phyloP scores from a whole-genome alignment of 352 stramenopile species.

The Discostella stelligera region DNA sequence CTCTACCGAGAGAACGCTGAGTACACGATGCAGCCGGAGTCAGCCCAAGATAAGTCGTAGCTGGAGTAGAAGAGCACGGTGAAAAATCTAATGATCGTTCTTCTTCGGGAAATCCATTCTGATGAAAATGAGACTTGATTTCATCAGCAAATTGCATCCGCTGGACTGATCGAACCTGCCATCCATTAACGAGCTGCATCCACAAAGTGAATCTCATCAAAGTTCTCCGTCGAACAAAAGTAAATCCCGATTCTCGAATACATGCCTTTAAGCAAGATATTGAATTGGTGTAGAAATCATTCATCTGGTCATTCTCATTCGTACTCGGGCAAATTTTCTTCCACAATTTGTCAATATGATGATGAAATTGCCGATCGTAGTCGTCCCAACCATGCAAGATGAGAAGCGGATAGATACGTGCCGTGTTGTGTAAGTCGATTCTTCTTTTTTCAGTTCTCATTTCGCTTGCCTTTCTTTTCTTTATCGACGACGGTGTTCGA shows the following conservation, averaged over 20 bases:
- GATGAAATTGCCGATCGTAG: conserved; percentile 31
- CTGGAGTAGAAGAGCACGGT: conserved; percentile 2
- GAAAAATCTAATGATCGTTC: conserved; percentile 6
- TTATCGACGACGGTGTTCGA: conserved; percentile 2
- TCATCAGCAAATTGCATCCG: conserved; percentile 30
- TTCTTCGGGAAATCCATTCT: background rate
- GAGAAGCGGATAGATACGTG: conserved; percentile 21
- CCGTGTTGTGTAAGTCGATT: conserved; percentile 4
- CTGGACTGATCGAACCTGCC: conserved; percentile 39
- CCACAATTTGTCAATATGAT: conserved; percentile 40
- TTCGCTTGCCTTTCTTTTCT: conserved; percentile 23
- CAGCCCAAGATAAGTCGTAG: background rate
- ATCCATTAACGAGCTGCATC: conserved; percentile 34
- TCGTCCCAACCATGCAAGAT: conserved; percentile 42
- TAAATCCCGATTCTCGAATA: conserved; percentile 18
- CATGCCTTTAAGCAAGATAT: conserved; percentile 21
- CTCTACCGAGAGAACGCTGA: conserved; percentile 1
- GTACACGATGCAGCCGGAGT: conserved; percentile 8
- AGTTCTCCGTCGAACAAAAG: conserved; percentile 32
- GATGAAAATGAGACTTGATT: conserved; percentile 20
- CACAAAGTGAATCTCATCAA: conserved; percentile 47
- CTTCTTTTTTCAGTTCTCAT: conserved; percentile 7
- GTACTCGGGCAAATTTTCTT: conserved; percentile 22
- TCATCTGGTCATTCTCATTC: conserved; percentile 16
- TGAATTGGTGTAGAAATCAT: conserved; percentile 29